Percentiles rank a stretch among this genome's conserved stretches.
Conservation (phyloP, 1,139 yeast species). For the Candida sanyaensis region DNA sequence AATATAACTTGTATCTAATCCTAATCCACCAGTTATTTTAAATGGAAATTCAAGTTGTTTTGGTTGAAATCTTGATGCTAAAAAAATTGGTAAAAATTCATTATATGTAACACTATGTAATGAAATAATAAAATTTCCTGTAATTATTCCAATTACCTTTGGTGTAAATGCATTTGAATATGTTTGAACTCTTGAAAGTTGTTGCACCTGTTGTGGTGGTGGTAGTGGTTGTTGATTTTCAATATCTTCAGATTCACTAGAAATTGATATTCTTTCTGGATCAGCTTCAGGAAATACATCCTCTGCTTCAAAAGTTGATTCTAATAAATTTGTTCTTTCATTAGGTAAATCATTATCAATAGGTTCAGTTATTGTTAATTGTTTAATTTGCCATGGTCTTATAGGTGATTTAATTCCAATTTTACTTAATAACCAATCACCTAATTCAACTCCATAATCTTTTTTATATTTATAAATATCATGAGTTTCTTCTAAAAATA, state of each 20-base stretch:
- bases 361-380: background rate
- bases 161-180: slow-evolving; percentile 22
- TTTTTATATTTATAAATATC: slow-evolving; percentile 37
- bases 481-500: slow-evolving; percentile 66
- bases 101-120: slow-evolving; percentile 51
- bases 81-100: slow-evolving; percentile 60
- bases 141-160: slow-evolving; percentile 21
- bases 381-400: slow-evolving; percentile 33
- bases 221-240: slow-evolving; percentile 18
- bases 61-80: slow-evolving; percentile 47
- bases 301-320: slow-evolving; percentile 1
- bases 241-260: slow-evolving; percentile 13
- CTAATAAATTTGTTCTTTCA: slow-evolving; percentile 9
- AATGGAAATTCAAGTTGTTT: slow-evolving; percentile 40
- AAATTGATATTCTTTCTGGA: slow-evolving; percentile 11
- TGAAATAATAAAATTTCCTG: slow-evolving; percentile 16
- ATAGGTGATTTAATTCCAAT: slow-evolving; percentile 33
- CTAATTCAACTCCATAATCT: slow-evolving; percentile 56
- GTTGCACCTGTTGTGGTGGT: slow-evolving; percentile 11
- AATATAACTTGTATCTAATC: slow-evolving; percentile 44
- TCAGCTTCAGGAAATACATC: slow-evolving; percentile 4
- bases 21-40: slow-evolving; percentile 31
- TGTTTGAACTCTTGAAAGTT: background rate
- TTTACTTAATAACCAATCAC: slow-evolving; percentile 41
- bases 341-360: slow-evolving; percentile 16